Evolutionary conservation across 306 rosid species (phyloP), one percentile per base, ranked within the genome.

Genomic region (Abrus precatorius): DNA sequence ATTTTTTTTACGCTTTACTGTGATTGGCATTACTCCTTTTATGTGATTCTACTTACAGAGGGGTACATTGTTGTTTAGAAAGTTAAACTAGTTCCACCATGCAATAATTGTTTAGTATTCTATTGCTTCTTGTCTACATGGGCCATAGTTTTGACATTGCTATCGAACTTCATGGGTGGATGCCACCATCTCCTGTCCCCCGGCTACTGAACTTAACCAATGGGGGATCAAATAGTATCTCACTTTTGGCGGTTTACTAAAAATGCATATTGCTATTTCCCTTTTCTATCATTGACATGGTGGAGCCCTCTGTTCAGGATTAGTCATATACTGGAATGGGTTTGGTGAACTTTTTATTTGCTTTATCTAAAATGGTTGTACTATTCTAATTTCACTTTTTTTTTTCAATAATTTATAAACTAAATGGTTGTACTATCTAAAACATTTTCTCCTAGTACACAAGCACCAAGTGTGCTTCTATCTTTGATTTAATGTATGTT

Each of bases 121-220:
- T 36, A 75, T 60, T 73, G 79, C 47, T 65, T 70, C 68, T 20
- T 66, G 20, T 20, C 41, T 65, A 33, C 49, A 61, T 83, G 85
- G 88, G 80, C 61, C 91, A 78, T 30, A 57, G 57, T 59, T 63
- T 82, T 56, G 84, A 75, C 72, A 69, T 70, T 52, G 81, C 61
- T 5, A 78, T 81, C 28, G 30, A 85, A 74, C 73, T 64, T 70
- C 57, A 5, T 74, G 66, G 77, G 80, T 85, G 86, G 80, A 83
- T 74, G 86, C 82, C 88, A 84, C 82, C 81, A 84, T 86, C 77
- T 75, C 68, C 8, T 81, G 87, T 72, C 77, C 72, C 89, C 91
- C 27, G 10, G 34, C 80, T 3, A 57, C 13, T 76, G 53, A 60
- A 50, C 81, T 60, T 9, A 68, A 48, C 74, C 48, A 80, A 77